Conservation (phyloP, 2,329 filamentous ascomycete genomes). For the Huntiella decipiens region DNA sequence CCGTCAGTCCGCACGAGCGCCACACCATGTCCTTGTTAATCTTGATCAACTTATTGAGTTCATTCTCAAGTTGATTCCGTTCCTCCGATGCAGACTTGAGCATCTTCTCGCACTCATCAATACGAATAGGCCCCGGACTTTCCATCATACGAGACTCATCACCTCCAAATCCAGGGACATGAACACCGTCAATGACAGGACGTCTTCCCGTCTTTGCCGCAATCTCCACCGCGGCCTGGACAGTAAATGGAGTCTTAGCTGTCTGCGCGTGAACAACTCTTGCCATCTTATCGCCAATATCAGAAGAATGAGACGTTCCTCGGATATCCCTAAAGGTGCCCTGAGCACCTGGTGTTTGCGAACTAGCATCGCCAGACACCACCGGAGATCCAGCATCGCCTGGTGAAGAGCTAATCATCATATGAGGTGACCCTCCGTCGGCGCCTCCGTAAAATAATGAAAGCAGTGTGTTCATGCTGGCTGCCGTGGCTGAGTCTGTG, state of each 20-base stretch:
- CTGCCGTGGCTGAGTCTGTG: constrained; percentile 17
- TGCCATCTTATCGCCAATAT: no score
- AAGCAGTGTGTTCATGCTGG: constrained; percentile 34
- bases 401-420: background rate
- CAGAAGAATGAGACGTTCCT: no score
- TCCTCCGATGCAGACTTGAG: constrained; percentile 35
- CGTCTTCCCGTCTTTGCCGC: no score
- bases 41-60: constrained; percentile 37
- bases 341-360: no score
- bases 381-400: background rate
- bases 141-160: constrained; percentile 14
- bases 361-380: no score
- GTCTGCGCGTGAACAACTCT: no score
- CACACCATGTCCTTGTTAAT: constrained; percentile 35
- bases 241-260: no score
- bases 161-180: background rate
- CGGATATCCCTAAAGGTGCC: no score
- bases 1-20: no score
- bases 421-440: background rate
- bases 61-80: constrained; percentile 43
- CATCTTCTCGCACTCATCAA: constrained; percentile 43
- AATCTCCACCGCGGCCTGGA: no score
- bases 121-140: constrained; percentile 33
- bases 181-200: no score
- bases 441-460: constrained; percentile 19